These are phyloP conservation scores for Agrocybe praecox DNA, from an alignment of 768 basidiomycete species.

Conservation along the genomic window DNA sequence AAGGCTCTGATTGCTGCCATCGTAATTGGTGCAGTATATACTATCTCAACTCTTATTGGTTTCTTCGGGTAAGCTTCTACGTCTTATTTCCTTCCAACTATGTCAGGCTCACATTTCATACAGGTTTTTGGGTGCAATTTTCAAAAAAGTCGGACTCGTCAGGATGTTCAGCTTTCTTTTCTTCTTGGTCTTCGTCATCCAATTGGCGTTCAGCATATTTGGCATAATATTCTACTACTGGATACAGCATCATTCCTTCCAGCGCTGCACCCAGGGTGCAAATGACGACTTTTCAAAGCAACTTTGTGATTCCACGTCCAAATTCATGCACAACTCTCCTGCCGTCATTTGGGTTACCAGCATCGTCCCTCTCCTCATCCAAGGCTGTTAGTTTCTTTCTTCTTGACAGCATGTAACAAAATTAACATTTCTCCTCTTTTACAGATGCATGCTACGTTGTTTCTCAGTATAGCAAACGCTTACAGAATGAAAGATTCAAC, in stretches of 20 bases:
- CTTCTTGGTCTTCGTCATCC: constrained; percentile 27
- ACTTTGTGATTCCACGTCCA: constrained; percentile 30
- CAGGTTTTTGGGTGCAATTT: constrained; percentile 42
- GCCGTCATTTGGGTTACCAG: constrained; percentile 31
- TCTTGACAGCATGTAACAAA: neutral
- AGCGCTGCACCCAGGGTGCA: constrained; percentile 31
- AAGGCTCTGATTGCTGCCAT: constrained; percentile 28
- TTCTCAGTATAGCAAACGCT: constrained; percentile 33
- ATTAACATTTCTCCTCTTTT: constrained; percentile 3
- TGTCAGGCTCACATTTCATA: neutral
- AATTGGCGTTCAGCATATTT: constrained; percentile 32
- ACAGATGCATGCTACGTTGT: constrained; percentile 43
- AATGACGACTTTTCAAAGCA: constrained; percentile 25
- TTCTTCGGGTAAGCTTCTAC: constrained; percentile 31
- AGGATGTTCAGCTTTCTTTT: constrained; percentile 34
- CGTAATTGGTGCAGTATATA: constrained; percentile 32
- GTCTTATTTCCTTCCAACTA: neutral
- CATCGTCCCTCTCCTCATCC: constrained; percentile 37
- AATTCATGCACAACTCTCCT: constrained; percentile 25
- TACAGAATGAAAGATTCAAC: constrained; percentile 28
- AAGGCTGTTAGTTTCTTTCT: constrained; percentile 35
- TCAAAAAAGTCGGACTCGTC: constrained; percentile 38
- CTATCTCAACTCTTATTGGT: constrained; percentile 32
- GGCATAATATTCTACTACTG: constrained; percentile 34
- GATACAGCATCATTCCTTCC: constrained; percentile 22